Percentiles rank a stretch among this genome's conserved stretches.
These are phyloP conservation scores for Monilinia fructigena DNA, from an alignment of 2,329 filamentous ascomycete species.

Conservation along the genomic window DNA sequence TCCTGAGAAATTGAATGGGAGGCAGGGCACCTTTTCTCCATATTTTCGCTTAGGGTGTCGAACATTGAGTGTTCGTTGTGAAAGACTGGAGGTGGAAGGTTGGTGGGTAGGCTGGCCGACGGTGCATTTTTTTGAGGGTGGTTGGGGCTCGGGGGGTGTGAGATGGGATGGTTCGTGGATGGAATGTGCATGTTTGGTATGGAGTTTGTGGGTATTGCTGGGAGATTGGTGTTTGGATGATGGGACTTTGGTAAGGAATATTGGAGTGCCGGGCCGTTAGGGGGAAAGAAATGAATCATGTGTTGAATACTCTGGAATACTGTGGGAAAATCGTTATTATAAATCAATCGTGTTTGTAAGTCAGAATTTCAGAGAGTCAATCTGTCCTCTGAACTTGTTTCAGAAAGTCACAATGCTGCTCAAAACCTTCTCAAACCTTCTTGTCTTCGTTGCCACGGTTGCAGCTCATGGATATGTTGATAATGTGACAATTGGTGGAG, in stretches of 20 bases:
- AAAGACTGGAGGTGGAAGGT: neutral
- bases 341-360: neutral
- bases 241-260: neutral
- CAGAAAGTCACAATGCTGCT: slow-evolving; percentile 8
- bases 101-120: slow-evolving; percentile 18
- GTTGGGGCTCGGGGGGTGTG: neutral
- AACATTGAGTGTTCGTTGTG: neutral
- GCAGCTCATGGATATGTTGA: slow-evolving; percentile 31
- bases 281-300: neutral
- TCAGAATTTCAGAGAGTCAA: neutral
- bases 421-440: slow-evolving; percentile 23
- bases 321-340: neutral
- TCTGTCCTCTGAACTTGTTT: neutral
- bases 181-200: neutral
- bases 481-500: slow-evolving; percentile 34
- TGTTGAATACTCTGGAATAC: neutral
- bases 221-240: neutral
- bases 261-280: neutral
- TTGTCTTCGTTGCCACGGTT: slow-evolving; percentile 25
- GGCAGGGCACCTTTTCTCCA: too few relatives aligned
- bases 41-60: neutral
- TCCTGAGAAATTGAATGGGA: neutral
- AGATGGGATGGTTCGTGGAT: neutral
- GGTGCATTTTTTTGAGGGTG: neutral
- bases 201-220: too few relatives aligned